Conservation (phyloP, 805 yeast species). For the Blastobotrys chiropterorum region DNA sequence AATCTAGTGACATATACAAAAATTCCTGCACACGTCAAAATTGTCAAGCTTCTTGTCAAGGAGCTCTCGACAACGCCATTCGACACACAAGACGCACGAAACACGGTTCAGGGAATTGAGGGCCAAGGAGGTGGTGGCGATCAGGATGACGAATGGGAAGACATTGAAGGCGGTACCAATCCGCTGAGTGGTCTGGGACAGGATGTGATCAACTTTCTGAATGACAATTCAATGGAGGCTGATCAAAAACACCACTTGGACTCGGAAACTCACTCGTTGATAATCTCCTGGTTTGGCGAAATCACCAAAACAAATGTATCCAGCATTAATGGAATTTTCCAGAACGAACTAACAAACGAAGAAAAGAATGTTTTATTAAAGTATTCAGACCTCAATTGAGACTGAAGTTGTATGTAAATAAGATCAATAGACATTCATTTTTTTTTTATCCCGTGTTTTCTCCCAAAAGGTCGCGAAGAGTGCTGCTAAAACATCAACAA, state of each 20-base stretch:
- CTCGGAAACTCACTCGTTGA: background rate
- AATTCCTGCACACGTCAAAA: constrained; percentile 64
- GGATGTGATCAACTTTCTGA: background rate
- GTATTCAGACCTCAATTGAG: background rate
- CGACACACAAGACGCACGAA: constrained; percentile 23
- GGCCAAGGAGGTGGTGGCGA: background rate
- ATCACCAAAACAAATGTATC: background rate
- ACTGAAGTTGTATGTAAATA: background rate
- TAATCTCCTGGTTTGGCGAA: background rate
- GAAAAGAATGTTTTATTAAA: background rate
- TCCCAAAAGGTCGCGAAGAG: no score
- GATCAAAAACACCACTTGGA: background rate
- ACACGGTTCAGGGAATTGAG: background rate
- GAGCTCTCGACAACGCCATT: constrained; percentile 64
- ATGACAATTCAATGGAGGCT: background rate
- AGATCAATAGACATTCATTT: background rate
- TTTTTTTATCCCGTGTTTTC: no score
- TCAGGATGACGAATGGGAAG: background rate
- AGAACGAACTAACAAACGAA: background rate
- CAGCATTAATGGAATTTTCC: background rate
- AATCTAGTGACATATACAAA: constrained; percentile 57
- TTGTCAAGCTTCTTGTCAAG: constrained; percentile 59
- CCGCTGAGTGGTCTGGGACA: background rate
- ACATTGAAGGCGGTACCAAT: background rate
- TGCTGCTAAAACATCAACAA: no score